Percentiles rank a stretch among this genome's conserved stretches.
phyloP scores from a whole-genome alignment of 768 basidiomycete species.

The Tylopilus subfusipes region DNA sequence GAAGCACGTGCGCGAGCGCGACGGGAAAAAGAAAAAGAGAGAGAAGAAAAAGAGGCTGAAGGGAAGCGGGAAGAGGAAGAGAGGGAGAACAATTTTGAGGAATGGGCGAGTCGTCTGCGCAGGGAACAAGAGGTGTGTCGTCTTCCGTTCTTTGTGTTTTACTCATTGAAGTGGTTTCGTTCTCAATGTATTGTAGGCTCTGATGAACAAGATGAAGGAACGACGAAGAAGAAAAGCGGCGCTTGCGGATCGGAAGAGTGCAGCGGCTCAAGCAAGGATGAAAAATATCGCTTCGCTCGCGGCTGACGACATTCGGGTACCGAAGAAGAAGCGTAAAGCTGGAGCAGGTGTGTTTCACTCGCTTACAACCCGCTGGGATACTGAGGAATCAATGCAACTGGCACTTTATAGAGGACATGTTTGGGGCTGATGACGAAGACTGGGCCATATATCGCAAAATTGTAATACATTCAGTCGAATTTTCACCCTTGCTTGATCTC shows the following conservation, averaged over 20 bases:
- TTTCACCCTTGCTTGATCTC: background rate
- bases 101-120: conserved; percentile 73
- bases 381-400: conserved; percentile 1
- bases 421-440: conserved; percentile 92
- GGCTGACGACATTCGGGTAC: conserved; percentile 67
- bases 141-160: background rate
- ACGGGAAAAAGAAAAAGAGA: conserved; percentile 85
- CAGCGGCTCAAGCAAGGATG: conserved; percentile 94
- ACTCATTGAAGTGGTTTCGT: background rate
- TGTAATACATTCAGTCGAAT: conserved; percentile 41
- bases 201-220: conserved; percentile 85
- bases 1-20: conserved; percentile 83
- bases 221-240: conserved; percentile 76
- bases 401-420: conserved; percentile 71
- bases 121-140: conserved; percentile 73
- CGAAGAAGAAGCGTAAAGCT: conserved; percentile 82
- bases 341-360: conserved; percentile 56
- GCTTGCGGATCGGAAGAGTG: conserved; percentile 86
- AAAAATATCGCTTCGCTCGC: conserved; percentile 92
- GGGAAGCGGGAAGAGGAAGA: conserved; percentile 69
- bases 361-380: background rate
- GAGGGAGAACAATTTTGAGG: conserved; percentile 62
- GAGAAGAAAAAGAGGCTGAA: conserved; percentile 59
- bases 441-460: conserved; percentile 99
- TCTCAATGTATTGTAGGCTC: conserved; percentile 40